phyloP scores from a whole-genome alignment of 306 rosid genomes.

The Glycine soja region DNA sequence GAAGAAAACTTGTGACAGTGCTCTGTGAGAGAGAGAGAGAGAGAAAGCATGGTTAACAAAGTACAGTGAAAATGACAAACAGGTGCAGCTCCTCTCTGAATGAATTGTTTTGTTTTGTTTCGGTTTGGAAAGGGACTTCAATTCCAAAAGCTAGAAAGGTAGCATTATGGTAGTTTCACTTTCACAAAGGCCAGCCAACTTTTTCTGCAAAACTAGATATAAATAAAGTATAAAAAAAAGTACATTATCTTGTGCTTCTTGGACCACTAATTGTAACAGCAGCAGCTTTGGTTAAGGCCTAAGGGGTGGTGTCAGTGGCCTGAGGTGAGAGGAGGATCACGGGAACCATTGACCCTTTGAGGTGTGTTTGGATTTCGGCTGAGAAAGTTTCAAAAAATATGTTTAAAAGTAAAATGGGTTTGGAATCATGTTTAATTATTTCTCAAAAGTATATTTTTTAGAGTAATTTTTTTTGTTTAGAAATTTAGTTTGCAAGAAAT shows the following conservation, averaged over 20 bases:
- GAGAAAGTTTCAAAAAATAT: background rate
- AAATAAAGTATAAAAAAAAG: slow-evolving; percentile 10
- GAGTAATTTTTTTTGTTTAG: too few species aligned
- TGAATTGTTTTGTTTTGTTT: too few species aligned
- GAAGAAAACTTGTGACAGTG: background rate
- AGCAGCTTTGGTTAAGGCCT: slow-evolving; percentile 41
- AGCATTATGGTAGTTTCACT: slow-evolving; percentile 33
- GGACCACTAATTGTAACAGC: slow-evolving; percentile 25
- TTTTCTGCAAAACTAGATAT: slow-evolving; percentile 8
- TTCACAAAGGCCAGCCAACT: slow-evolving; percentile 2
- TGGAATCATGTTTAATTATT: too few species aligned
- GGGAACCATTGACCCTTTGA: background rate
- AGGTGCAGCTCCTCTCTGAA: background rate
- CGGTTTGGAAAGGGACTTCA: too few species aligned
- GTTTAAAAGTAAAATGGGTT: too few species aligned
- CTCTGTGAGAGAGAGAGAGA: too few species aligned
- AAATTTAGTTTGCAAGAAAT: too few species aligned
- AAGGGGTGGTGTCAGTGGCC: background rate
- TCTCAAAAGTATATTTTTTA: too few species aligned
- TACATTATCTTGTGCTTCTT: background rate
- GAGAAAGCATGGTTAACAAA: background rate
- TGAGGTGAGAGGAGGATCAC: slow-evolving; percentile 9
- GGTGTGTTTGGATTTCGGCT: too few species aligned
- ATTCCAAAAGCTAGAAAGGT: background rate
- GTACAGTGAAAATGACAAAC: slow-evolving; percentile 47